Conservation (phyloP, 1,139 yeast genomes). For the Hemisphaericaspora xylofermentans region DNA sequence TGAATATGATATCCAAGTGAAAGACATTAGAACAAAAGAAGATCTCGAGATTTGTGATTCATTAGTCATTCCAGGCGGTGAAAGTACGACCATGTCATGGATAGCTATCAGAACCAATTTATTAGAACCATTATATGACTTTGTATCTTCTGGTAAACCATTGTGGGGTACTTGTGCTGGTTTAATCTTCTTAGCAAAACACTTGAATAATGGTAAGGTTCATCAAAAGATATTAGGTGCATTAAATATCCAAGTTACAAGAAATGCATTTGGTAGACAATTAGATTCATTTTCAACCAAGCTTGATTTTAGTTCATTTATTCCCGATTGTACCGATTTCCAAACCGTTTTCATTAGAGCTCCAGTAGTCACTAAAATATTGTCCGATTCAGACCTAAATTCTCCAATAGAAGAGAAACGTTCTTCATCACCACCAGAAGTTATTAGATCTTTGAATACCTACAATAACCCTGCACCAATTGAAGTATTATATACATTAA, state of each 20-base stretch:
- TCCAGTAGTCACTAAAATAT: slow-evolving; percentile 58
- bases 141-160: slow-evolving; percentile 50
- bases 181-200: slow-evolving; percentile 61
- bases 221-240: slow-evolving; percentile 68
- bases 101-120: slow-evolving; percentile 67
- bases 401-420: slow-evolving; percentile 12
- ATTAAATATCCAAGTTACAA: slow-evolving; percentile 58
- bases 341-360: slow-evolving; percentile 75
- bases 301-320: slow-evolving; percentile 50
- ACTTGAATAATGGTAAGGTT: slow-evolving; percentile 53
- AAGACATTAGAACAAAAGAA: slow-evolving; percentile 53
- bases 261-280: slow-evolving; percentile 84
- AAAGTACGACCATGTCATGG: slow-evolving; percentile 72
- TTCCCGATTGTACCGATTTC: slow-evolving; percentile 42
- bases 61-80: slow-evolving; percentile 79
- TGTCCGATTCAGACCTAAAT: slow-evolving; percentile 13
- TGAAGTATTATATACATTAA: slow-evolving; percentile 41
- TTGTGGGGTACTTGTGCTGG: slow-evolving; percentile 93
- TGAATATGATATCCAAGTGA: slow-evolving; percentile 26
- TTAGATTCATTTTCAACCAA: slow-evolving; percentile 58
- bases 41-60: slow-evolving; percentile 56
- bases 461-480: slow-evolving; percentile 33
- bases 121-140: slow-evolving; percentile 53
- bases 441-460: slow-evolving; percentile 26
- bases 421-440: slow-evolving; percentile 15